Evolutionary conservation across 192 early-diverging fungal species (phyloP).

Genomic region (Gorgonomyces haynaldii): DNA sequence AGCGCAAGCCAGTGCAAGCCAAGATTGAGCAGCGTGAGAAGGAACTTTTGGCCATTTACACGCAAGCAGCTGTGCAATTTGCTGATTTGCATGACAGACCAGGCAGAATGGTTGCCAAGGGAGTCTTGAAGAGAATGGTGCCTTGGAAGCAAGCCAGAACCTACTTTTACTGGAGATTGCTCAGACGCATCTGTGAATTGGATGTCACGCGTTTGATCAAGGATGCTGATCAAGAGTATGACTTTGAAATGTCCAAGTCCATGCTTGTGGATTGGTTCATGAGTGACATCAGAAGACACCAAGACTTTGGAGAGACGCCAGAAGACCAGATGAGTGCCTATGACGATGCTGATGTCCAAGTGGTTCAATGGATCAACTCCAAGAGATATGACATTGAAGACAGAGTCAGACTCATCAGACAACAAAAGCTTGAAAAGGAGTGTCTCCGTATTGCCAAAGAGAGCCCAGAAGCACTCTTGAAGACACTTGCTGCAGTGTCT

Average conservation of each 20-base stretch:
- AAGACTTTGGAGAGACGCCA: constrained; percentile 28
- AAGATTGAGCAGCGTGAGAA: constrained; percentile 74
- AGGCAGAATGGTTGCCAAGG: constrained; percentile 92
- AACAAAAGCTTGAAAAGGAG: no score
- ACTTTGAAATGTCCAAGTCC: constrained; percentile 38
- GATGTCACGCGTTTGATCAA: constrained; percentile 56
- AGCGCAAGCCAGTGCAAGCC: constrained; percentile 32
- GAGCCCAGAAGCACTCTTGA: no score
- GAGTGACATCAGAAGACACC: constrained; percentile 27
- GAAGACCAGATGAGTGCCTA: constrained; percentile 9
- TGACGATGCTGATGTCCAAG: constrained; percentile 10
- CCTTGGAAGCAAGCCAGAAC: constrained; percentile 68
- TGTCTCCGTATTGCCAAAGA: no score
- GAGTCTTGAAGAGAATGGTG: constrained; percentile 65
- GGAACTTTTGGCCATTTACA: constrained; percentile 78
- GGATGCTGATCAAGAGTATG: constrained; percentile 29
- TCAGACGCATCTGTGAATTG: constrained; percentile 66
- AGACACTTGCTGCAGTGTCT: no score
- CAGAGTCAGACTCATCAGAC: no score
- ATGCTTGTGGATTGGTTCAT: constrained; percentile 56
- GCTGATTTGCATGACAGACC: constrained; percentile 96
- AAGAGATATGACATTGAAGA: background rate
- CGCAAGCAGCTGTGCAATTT: constrained; percentile 88
- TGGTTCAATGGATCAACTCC: constrained; percentile 2
- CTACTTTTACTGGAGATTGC: constrained; percentile 90